Conservation (phyloP, 176 grass and related monocot genomes). For the Oryza brachyantha region DNA sequence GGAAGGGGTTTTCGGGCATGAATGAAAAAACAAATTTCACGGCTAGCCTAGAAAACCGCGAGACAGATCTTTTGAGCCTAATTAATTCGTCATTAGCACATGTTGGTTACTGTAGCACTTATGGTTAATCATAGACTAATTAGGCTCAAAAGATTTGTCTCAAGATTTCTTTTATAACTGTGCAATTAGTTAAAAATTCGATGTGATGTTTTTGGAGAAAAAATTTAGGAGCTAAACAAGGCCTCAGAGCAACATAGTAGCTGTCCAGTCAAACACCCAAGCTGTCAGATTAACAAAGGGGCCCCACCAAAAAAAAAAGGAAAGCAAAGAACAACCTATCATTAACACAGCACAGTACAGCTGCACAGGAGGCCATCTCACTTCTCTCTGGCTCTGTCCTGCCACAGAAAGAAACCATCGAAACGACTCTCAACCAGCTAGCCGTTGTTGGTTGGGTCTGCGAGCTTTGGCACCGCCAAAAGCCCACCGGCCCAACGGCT, state of each 20-base stretch:
- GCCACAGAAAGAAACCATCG: background rate
- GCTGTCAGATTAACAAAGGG: constrained; percentile 25
- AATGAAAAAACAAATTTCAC: too few species aligned
- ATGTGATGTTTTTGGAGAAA: too few species aligned
- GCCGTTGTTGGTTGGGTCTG: constrained; percentile 23
- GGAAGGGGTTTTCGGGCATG: too few species aligned
- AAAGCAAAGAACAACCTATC: constrained; percentile 32
- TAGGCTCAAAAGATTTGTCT: too few species aligned
- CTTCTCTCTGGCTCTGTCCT: background rate
- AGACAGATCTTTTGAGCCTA: too few species aligned
- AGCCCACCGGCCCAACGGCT: background rate
- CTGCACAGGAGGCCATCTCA: background rate
- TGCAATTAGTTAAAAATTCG: too few species aligned
- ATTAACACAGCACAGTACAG: constrained; percentile 2
- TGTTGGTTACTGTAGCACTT: too few species aligned
- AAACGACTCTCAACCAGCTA: constrained; percentile 4
- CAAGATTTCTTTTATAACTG: too few species aligned
- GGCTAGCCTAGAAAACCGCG: too few species aligned
- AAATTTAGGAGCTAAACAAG: too few species aligned
- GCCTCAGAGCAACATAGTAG: background rate
- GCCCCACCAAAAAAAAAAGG: background rate
- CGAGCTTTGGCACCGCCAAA: constrained; percentile 11
- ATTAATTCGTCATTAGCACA: too few species aligned
- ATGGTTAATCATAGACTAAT: too few species aligned
- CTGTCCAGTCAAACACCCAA: constrained; percentile 30